Conservation (phyloP, 1,139 yeast genomes). For the Pichia sp. region DNA sequence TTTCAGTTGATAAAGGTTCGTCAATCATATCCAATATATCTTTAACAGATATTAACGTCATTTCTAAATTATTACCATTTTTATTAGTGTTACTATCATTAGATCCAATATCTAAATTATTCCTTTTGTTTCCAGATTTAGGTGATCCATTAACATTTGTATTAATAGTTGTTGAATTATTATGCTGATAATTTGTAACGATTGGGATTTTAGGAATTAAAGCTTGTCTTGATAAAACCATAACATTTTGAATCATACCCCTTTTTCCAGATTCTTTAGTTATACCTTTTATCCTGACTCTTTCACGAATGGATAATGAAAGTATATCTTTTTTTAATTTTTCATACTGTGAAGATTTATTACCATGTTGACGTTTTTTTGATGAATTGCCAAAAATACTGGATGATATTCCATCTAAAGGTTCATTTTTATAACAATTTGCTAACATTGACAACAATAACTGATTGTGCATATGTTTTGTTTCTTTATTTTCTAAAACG, state of each 20-base stretch:
- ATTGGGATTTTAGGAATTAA: conserved; percentile 86
- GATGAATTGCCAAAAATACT: conserved; percentile 44
- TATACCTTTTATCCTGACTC: conserved; percentile 77
- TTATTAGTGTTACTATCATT: neutral
- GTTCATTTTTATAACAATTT: conserved; percentile 67
- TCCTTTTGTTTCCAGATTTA: neutral
- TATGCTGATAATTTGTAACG: conserved; percentile 33
- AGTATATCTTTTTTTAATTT: conserved; percentile 78
- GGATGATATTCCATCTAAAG: conserved; percentile 44
- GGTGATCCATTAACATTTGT: neutral
- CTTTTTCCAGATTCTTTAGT: conserved; percentile 76
- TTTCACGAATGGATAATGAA: conserved; percentile 78
- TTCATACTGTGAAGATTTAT: conserved; percentile 63
- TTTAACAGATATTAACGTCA: conserved; percentile 81
- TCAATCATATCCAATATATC: conserved; percentile 88
- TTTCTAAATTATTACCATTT: conserved; percentile 28
- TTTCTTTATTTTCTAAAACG: conserved; percentile 44
- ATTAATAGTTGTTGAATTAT: neutral
- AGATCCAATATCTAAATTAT: neutral
- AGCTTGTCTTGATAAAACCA: conserved; percentile 77
- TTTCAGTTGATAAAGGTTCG: conserved; percentile 73
- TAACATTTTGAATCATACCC: conserved; percentile 67
- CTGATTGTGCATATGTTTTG: conserved; percentile 66
- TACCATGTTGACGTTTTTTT: conserved; percentile 34
- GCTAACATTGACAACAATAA: conserved; percentile 75